Percentiles rank a stretch among this genome's conserved stretches.
phyloP scores from a whole-genome alignment of 2,329 filamentous ascomycete genomes.

The Clonostachys byssicola region DNA sequence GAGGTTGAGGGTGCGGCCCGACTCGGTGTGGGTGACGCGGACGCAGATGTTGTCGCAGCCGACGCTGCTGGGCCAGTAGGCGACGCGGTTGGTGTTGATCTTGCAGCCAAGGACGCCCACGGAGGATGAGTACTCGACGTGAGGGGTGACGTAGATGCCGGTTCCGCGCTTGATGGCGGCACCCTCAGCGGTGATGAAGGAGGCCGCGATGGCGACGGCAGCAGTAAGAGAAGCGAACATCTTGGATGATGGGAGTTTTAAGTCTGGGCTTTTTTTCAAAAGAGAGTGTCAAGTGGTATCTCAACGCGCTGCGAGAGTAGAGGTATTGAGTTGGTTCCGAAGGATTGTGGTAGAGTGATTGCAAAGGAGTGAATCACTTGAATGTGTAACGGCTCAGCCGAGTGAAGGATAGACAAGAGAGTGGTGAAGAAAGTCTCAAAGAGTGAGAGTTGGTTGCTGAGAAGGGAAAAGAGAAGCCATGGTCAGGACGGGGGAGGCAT shows the following conservation, averaged over 20 bases:
- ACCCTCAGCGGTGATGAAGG: constrained; percentile 10
- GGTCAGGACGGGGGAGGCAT: too few relatives aligned
- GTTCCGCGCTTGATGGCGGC: constrained; percentile 7
- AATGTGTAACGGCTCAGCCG: background rate
- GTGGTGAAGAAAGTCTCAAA: background rate
- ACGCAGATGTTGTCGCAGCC: constrained; percentile 55
- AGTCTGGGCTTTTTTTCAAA: background rate
- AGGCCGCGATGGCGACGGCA: constrained; percentile 12
- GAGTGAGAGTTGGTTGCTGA: too few relatives aligned
- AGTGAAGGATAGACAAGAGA: background rate
- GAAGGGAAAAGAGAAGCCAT: too few relatives aligned
- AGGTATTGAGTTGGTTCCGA: too few relatives aligned
- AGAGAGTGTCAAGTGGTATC: background rate
- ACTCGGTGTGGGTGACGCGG: constrained; percentile 35
- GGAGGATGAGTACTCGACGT: constrained; percentile 51
- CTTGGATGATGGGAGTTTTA: constrained; percentile 1
- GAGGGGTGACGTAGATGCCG: constrained; percentile 38
- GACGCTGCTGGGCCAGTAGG: constrained; percentile 52
- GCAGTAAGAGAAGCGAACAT: constrained; percentile 14
- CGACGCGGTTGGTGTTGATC: constrained; percentile 55
- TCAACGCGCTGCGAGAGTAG: too few relatives aligned
- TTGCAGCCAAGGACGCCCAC: constrained; percentile 57
- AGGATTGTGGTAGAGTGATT: background rate
- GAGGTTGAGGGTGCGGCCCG: constrained; percentile 48
- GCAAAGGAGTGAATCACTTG: background rate